Evolutionary conservation across 257 asterid species (phyloP).

Genomic region (Solanum verrucosum): DNA sequence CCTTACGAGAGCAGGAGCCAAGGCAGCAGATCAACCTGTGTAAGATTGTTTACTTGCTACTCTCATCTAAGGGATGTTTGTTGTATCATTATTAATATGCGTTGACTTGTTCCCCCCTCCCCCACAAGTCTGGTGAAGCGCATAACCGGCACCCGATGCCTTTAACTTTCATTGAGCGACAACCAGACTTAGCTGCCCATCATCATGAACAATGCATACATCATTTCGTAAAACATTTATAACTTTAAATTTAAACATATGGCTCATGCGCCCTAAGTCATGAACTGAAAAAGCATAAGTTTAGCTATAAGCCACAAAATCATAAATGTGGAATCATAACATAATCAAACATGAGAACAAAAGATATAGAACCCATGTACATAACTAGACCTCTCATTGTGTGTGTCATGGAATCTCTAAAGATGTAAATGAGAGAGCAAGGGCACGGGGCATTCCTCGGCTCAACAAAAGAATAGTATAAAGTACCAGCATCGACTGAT

Average conservation of each 20-base stretch:
- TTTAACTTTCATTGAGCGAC: background rate
- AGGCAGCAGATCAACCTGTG: slow-evolving; percentile 36
- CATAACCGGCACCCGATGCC: background rate
- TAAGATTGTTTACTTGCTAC: slow-evolving; percentile 12
- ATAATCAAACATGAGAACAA: background rate
- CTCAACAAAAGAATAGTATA: background rate
- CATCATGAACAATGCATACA: background rate
- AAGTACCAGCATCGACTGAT: background rate
- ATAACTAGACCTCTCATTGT: background rate
- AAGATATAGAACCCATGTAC: background rate
- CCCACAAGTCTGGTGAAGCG: background rate
- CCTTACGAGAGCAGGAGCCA: slow-evolving; percentile 35
- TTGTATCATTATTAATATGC: background rate
- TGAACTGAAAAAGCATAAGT: background rate
- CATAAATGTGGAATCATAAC: background rate
- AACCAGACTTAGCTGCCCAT: background rate
- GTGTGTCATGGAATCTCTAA: background rate
- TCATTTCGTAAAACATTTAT: background rate
- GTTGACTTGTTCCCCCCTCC: background rate
- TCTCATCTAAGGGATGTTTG: background rate
- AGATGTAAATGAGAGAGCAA: background rate
- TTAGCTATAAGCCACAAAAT: background rate
- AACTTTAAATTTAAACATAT: background rate
- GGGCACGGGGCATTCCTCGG: background rate
- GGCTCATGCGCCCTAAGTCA: background rate